Base-by-base conservation (phyloP, 106 monocot species). In the Apostasia ramifera region DNA sequence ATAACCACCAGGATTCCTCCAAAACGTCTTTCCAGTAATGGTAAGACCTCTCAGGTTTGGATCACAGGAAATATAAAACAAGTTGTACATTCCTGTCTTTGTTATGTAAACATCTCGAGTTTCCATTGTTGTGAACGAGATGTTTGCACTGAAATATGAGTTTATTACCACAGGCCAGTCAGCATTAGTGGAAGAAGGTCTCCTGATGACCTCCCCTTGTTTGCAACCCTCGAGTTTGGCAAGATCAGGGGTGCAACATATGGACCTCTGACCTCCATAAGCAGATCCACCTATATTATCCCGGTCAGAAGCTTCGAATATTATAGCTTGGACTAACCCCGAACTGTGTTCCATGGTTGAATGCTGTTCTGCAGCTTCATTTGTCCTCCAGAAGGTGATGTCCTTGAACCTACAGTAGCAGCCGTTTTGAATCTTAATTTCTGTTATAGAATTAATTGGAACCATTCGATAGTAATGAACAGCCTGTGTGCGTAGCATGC, bases 181-280 rank as follows among this genome's bases (percentile, higher is more conserved):
- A 0, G 65, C 64, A 79, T 89, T 83, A 41, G 65, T 70, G 54
- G 86, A 76, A 52, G 92, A 97, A 60, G 92, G 87, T 61, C 81
- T 78, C 66, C 81, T 92, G 4, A 97, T 80, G 3, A 97, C 86
- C 70, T 92, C 82, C 43, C 97, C 97, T 85, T 89, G 89, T 77
- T 71, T 84, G 82, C 97, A 97, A 50, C 87, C 86, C 70, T 89
- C 91, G 55, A 92, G 80, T 70, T 92, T 97, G 63, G 97, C 83
- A 62, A 97, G 97, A 81, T 97, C 97, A 71, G 97, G 97, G 37
- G 97, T 92, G 64, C 97, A 97, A 64, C 97, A 97, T 60, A 92
- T 92, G 51, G 97, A 89, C 66, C 82, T 86, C 79, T 89, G 92
- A 8, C 97, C 97, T 59, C 92, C 97, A 73, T 92, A 97, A 47